A percentile compares a stretch with the other conserved stretches of the same genome.
These are phyloP conservation scores for Nannochloropsis limnetica DNA, from an alignment of 352 stramenopile genomes.

Conservation along the genomic window DNA sequence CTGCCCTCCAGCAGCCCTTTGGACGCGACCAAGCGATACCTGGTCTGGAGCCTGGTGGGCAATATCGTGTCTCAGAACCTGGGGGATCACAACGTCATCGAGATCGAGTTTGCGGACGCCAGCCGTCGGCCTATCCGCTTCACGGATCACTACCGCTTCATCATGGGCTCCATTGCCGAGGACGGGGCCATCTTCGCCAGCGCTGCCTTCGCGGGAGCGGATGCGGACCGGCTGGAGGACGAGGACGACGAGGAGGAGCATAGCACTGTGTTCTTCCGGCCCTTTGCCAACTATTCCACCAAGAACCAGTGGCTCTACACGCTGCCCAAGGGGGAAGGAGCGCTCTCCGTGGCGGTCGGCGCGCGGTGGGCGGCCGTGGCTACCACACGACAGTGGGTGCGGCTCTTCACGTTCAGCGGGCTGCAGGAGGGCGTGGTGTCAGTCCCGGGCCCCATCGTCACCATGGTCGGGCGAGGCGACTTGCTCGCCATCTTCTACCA, in stretches of 20 bases:
- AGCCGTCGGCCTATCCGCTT: conserved; percentile 39
- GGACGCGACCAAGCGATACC: conserved; percentile 35
- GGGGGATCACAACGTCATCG: conserved; percentile 46
- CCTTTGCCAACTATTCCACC: conserved; percentile 35
- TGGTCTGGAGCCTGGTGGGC: conserved; percentile 44
- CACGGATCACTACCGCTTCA: conserved; percentile 45
- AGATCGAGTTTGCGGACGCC: conserved; percentile 53
- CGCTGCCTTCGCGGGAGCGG: not conserved
- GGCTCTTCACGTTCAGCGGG: conserved; percentile 50
- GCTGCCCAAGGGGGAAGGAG: conserved; percentile 49
- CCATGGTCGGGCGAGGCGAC: conserved; percentile 46
- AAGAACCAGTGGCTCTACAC: conserved; percentile 48
- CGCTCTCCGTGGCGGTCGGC: conserved; percentile 47
- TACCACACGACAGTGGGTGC: conserved; percentile 49
- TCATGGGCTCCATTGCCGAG: conserved; percentile 39
- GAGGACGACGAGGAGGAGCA: conserved; percentile 34
- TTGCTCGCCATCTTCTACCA: conserved; percentile 52
- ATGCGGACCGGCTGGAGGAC: not conserved
- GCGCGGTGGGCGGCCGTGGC: conserved; percentile 48
- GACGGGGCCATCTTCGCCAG: conserved; percentile 42
- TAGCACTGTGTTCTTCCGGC: conserved; percentile 33
- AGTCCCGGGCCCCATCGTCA: conserved; percentile 51
- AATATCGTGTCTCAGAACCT: conserved; percentile 37
- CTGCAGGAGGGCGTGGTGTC: conserved; percentile 48
- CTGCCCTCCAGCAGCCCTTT: conserved; percentile 12